A percentile compares a stretch with the other conserved stretches of the same genome.
phyloP scores from a whole-genome alignment of 2,329 filamentous ascomycete species.

The Rutstroemia sp. region DNA sequence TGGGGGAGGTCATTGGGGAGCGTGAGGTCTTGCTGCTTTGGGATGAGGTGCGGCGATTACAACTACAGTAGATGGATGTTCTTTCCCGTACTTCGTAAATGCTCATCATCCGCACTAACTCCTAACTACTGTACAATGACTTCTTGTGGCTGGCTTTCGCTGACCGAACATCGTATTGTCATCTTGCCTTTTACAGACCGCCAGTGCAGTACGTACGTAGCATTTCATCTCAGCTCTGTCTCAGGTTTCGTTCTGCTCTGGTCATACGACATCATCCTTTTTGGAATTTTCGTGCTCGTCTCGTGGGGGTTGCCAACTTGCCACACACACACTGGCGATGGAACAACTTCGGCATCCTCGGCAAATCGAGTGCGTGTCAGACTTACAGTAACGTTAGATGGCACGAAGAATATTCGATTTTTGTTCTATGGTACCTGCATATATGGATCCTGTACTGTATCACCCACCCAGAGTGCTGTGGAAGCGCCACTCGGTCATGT shows the following conservation, averaged over 20 bases:
- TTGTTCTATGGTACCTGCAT: not conserved
- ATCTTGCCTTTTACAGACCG: no score
- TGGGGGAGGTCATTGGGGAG: not conserved
- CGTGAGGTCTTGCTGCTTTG: constrained; percentile 2
- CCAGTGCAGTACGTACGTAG: no score
- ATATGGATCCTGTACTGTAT: not conserved
- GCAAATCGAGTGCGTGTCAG: not conserved
- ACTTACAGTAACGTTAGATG: not conserved
- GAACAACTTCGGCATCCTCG: not conserved
- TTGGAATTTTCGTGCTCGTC: no score
- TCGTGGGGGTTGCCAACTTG: not conserved
- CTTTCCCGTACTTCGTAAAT: no score
- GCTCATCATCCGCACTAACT: no score
- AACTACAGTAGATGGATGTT: not conserved
- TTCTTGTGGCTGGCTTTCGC: no score
- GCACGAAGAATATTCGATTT: not conserved
- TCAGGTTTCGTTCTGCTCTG: no score
- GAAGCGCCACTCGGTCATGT: not conserved
- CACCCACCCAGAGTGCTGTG: no score
- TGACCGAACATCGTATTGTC: no score
- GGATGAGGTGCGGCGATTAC: not conserved
- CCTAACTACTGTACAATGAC: no score
- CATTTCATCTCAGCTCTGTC: no score
- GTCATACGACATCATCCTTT: not conserved
- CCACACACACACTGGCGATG: not conserved